phyloP scores from a whole-genome alignment of 2,329 filamentous ascomycete genomes.

The Metarhizium sp. region DNA sequence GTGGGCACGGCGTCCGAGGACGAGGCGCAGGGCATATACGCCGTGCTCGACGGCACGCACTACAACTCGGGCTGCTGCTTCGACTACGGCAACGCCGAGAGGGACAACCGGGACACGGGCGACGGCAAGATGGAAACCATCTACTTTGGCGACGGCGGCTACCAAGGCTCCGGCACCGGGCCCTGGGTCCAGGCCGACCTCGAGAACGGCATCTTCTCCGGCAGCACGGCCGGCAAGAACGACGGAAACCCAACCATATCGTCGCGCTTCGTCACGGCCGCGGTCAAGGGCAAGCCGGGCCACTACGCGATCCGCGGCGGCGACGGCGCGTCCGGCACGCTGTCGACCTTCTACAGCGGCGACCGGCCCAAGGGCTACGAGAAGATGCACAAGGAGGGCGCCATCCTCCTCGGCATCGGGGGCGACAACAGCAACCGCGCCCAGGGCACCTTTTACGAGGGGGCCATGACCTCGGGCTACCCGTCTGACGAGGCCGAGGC shows the following conservation, averaged over 20 bases:
- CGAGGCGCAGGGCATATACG: slow-evolving; percentile 49
- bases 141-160: slow-evolving; percentile 52
- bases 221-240: slow-evolving; percentile 35
- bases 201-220: slow-evolving; percentile 58
- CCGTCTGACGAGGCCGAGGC: slow-evolving; percentile 50
- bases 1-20: slow-evolving; percentile 46
- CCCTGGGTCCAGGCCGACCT: slow-evolving; percentile 64
- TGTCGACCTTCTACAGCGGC: slow-evolving; percentile 52
- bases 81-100: slow-evolving; percentile 50
- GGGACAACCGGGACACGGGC: slow-evolving; percentile 41
- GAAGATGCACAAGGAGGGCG: slow-evolving; percentile 55
- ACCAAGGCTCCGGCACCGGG: slow-evolving; percentile 45
- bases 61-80: slow-evolving; percentile 49
- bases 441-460: slow-evolving; percentile 57
- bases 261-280: slow-evolving; percentile 45
- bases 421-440: slow-evolving; percentile 52
- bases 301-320: slow-evolving; percentile 51
- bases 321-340: slow-evolving; percentile 41
- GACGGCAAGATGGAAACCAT: slow-evolving; percentile 61
- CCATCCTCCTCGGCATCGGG: slow-evolving; percentile 62
- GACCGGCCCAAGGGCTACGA: slow-evolving; percentile 42
- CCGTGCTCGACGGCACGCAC: slow-evolving; percentile 49
- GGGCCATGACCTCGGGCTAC: slow-evolving; percentile 54
- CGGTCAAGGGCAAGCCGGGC: slow-evolving; percentile 46
- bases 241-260: slow-evolving; percentile 40